A percentile compares a stretch with the other conserved stretches of the same genome.
phyloP scores from a whole-genome alignment of 495 filamentous ascomycete genomes.

The Aspergillus wentii region DNA sequence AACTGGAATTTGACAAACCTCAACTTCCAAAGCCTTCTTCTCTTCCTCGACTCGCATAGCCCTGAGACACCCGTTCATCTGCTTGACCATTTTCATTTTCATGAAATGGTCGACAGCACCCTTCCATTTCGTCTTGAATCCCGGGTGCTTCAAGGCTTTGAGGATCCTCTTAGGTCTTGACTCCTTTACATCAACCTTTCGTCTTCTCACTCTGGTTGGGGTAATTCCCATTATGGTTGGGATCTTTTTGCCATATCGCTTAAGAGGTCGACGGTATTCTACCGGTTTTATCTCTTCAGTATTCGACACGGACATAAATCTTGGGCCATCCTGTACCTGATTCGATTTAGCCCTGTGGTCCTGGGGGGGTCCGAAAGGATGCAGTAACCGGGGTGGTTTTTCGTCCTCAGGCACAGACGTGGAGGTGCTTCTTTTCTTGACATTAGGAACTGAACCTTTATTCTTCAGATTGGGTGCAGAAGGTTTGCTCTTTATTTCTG shows the following conservation, averaged over 20 bases:
- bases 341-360: not conserved
- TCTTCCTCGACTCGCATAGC: not conserved
- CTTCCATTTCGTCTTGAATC: not conserved
- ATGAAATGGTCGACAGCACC: not conserved
- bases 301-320: not conserved
- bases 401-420: not conserved
- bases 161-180: not conserved
- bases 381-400: not conserved
- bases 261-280: not conserved
- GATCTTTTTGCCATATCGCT: not conserved
- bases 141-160: not conserved
- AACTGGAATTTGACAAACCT: slow-evolving; percentile 1
- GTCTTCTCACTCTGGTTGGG: not conserved
- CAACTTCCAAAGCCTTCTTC: not conserved
- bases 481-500: not conserved
- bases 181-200: not conserved
- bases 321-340: not conserved
- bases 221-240: slow-evolving; percentile 1
- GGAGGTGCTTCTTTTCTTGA: not conserved
- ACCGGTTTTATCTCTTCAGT: not conserved
- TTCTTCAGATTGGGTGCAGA: not conserved
- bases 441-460: not conserved
- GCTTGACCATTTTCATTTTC: slow-evolving; percentile 1
- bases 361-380: not conserved
- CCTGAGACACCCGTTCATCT: not conserved